Base-by-base conservation (phyloP, 2,329 filamentous ascomycete genomes). In the Penicillium brasilianum region DNA sequence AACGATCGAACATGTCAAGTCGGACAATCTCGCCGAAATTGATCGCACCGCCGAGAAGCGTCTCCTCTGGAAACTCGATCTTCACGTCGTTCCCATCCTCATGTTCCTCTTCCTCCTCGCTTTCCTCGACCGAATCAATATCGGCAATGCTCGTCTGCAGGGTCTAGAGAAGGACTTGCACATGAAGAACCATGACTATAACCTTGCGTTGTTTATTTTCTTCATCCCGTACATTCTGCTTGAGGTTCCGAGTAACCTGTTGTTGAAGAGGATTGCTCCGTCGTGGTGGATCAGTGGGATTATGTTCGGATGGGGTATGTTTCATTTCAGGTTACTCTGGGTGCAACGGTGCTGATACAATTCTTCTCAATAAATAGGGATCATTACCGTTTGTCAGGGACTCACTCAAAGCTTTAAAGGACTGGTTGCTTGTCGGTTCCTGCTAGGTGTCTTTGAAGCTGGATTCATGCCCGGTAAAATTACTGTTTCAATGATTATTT, bases 91-190 rank as follows among this genome's bases (percentile, higher is more conserved):
- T 7, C 83, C 83, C 0, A 78, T 81, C 16, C 70, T 85, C 10
- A 80, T 76, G 58, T 57, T 82, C 5, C 69, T 85, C 1, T 82
- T 79, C 61, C 68, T 81, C 14, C 72, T 81, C 39, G 75, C 78
- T 2, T 82, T 82, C 57, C 69, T 83, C 9, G 81, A 83, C 62
- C 74, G 81, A n/a, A 77, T 79, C 67, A 80, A 80, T 62, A 82
- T 83, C 56, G 81, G 79, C 30, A 83, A 83, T 69, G 81, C 80
- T 1, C 74, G 80, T 4, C 72, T 82, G 14, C 74, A 80, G 54
- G 80, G 80, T 3, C 66, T 83, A 13, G 78, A 81, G 63, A 68
- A 69, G 49, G 76, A 81, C 53, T 71, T 83, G 46, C 61, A 75
- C 50, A 80, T 83, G 80, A 72, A 69, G 4, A 73, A 71, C 18